phyloP scores from a whole-genome alignment of 1,139 yeast species.

The Kurtzmaniella quercitrusa region DNA sequence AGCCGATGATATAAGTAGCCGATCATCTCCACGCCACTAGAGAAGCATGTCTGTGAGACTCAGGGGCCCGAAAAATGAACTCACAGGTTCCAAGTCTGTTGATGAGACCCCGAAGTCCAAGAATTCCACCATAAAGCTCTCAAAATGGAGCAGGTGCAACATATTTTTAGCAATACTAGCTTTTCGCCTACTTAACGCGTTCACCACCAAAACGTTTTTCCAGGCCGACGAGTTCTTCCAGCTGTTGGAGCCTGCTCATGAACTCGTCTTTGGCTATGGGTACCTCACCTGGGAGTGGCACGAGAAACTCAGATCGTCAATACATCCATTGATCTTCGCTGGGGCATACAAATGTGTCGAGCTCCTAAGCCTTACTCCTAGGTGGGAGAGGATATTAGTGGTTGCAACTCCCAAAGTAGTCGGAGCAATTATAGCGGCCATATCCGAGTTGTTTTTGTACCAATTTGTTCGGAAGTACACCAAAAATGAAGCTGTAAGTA shows the following conservation, averaged over 20 bases:
- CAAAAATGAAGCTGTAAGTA: conserved; percentile 35
- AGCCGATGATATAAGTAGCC: not conserved
- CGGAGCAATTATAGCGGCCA: conserved; percentile 67
- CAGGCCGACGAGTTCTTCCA: conserved; percentile 98
- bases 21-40: not conserved
- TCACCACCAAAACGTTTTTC: conserved; percentile 68
- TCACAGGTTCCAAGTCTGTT: not conserved
- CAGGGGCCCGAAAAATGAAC: not conserved
- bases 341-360: conserved; percentile 26
- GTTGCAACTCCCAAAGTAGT: conserved; percentile 54
- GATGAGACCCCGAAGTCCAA: not conserved
- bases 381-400: conserved; percentile 11
- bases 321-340: conserved; percentile 74
- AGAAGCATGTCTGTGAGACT: not conserved
- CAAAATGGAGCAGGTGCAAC: not conserved
- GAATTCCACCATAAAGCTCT: not conserved
- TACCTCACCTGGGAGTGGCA: conserved; percentile 95
- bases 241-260: conserved; percentile 87
- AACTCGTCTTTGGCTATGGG: conserved; percentile 71
- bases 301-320: conserved; percentile 65
- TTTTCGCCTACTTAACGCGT: conserved; percentile 56
- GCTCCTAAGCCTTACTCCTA: conserved; percentile 9
- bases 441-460: conserved; percentile 64
- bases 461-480: conserved; percentile 40
- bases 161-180: conserved; percentile 7